Evolutionary conservation across 805 yeast species (phyloP), one percentile per base, ranked within the genome.

Genomic region (Kodamaea hsintzibuensis): DNA sequence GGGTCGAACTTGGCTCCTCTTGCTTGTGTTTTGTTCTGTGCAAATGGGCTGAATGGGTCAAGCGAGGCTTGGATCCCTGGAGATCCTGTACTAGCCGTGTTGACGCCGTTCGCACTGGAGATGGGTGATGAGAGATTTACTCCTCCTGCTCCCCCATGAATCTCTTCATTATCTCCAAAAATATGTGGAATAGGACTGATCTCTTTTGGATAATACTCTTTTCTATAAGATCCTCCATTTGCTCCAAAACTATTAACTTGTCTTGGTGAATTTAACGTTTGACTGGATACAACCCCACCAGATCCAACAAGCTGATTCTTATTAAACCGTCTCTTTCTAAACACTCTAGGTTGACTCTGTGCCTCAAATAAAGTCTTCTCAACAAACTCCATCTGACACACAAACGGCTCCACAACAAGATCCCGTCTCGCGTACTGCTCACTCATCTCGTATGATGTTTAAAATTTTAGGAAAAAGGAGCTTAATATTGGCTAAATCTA

Each of bases 281-380:
- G 25, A 22, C 6, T 22, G 3, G 25, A 6, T 22, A 22, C 6
- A 22, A 22, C 25, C 25, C 25, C 25, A 22, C 25, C 6, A 22
- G 25, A 22, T 22, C 42, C 42, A 47, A 47, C 43, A 47, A 18
- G 6, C 13, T 38, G 33, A n/a, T 35, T 47, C 25, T 35, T 30
- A 22, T 22, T 22, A 14, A 18, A 47, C 49, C 25, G 37, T 18
- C 43, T 49, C 49, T 44, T 50, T 25, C 43, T 33, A 13, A 58
- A 35, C 18, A 57, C 35, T 18, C 37, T 13, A 5, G 77, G 76
- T 57, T 70, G 75, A 58, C 64, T 63, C 53, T 70, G 70, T 22
- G 62, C 61, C 55, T 73, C 78, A 49, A 70, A 60, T 57, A 64
- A 55, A 30, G 67, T 63, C 54, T 64, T 70, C 45, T 68, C 70